Conservation (phyloP, 148 eudicot species). For the Persicaria tinctoria region DNA sequence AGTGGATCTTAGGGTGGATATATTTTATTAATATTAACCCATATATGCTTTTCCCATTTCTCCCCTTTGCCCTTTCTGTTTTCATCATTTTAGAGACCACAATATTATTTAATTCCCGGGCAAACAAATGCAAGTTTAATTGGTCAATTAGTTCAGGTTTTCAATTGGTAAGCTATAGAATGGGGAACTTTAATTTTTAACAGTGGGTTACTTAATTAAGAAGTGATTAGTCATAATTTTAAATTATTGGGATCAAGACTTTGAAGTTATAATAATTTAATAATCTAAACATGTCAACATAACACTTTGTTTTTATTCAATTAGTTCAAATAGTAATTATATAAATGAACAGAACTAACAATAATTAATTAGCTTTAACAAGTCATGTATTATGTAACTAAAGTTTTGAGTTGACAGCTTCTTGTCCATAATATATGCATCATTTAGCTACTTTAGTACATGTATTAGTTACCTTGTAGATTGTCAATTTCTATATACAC, state of each 20-base stretch:
- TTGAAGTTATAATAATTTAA: neutral
- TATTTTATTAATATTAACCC: neutral
- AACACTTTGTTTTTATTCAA: neutral
- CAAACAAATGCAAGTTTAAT: neutral
- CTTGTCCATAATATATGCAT: neutral
- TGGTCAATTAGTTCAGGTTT: neutral
- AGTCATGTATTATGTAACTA: neutral
- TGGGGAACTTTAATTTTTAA: neutral
- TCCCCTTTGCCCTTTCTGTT: neutral
- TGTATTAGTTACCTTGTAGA: neutral
- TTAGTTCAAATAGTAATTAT: neutral
- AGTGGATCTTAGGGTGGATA: neutral
- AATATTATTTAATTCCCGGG: neutral
- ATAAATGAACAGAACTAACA: neutral
- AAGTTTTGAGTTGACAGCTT: constrained; percentile 3
- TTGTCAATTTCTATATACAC: neutral
- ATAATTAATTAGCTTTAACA: neutral
- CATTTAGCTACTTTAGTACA: neutral
- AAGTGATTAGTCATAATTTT: neutral
- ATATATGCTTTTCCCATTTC: neutral
- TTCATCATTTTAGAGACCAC: constrained; percentile 7
- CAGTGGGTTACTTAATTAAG: neutral
- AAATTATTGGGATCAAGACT: neutral
- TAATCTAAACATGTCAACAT: neutral
- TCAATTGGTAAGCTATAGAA: neutral